These are phyloP conservation scores for Beauveria scarabaeidicola DNA, from an alignment of 2,329 filamentous ascomycete species.

Conservation along the genomic window DNA sequence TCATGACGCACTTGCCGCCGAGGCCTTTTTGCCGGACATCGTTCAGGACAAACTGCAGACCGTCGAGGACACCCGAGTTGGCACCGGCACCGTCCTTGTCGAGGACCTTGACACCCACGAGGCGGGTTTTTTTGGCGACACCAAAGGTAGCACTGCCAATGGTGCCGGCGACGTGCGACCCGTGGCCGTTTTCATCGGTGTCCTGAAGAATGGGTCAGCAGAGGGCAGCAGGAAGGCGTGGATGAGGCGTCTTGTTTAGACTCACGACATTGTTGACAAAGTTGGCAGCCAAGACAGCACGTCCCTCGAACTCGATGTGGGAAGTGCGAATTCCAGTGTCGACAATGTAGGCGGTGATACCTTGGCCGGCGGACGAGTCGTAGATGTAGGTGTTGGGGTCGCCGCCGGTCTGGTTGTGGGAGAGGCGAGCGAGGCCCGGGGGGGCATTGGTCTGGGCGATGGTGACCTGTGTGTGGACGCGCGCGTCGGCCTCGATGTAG, in stretches of 20 bases:
- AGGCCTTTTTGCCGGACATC: slow-evolving; percentile 34
- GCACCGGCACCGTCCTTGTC: slow-evolving; percentile 28
- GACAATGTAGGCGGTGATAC: slow-evolving; percentile 47
- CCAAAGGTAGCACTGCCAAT: slow-evolving; percentile 47
- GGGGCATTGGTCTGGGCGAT: slow-evolving; percentile 46
- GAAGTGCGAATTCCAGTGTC: slow-evolving; percentile 48
- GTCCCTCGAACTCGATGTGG: slow-evolving; percentile 41
- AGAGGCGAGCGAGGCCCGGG: slow-evolving; percentile 45
- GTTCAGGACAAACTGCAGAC: slow-evolving; percentile 47
- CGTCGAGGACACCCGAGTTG: slow-evolving; percentile 42
- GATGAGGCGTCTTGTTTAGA: slow-evolving; percentile 5
- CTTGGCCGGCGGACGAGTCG: slow-evolving; percentile 27
- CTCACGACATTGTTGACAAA: slow-evolving; percentile 34
- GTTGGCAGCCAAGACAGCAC: slow-evolving; percentile 39
- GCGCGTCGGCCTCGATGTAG: slow-evolving; percentile 46
- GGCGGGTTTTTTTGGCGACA: slow-evolving; percentile 44
- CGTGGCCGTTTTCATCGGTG: slow-evolving; percentile 46
- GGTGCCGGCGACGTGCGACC: slow-evolving; percentile 48
- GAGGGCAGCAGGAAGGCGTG: background rate
- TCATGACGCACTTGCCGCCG: slow-evolving; percentile 49
- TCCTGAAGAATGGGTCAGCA: slow-evolving; percentile 19
- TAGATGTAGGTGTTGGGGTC: slow-evolving; percentile 34
- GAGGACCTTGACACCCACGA: slow-evolving; percentile 45
- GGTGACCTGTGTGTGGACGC: slow-evolving; percentile 34
- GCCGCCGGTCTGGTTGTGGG: slow-evolving; percentile 28